Evolutionary conservation across 495 filamentous ascomycete genomes (phyloP).

Genomic region (Cladorrhinum samala): DNA sequence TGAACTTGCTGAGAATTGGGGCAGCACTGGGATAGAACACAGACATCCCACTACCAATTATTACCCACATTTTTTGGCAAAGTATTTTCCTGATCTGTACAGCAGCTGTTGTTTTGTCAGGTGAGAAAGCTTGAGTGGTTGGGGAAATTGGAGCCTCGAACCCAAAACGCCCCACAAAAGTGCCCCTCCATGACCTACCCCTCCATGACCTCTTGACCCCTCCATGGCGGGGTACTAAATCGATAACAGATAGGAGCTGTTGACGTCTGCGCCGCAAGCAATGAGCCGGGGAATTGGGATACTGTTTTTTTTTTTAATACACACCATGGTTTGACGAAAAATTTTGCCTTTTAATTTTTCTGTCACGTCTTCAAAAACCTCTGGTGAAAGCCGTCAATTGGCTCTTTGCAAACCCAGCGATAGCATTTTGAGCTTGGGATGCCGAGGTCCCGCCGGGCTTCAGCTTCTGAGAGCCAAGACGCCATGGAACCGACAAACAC

Average conservation of each 20-base stretch:
- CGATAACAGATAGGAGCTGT: not conserved
- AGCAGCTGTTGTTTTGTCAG: too few relatives aligned
- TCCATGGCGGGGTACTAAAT: constrained; percentile 1
- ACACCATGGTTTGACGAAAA: too few relatives aligned
- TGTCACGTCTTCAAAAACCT: not conserved
- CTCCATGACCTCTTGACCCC: not conserved
- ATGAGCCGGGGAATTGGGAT: not conserved
- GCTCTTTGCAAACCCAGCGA: too few relatives aligned
- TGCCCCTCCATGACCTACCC: constrained; percentile 4
- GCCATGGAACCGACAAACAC: not conserved
- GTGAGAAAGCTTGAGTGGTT: not conserved
- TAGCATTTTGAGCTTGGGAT: not conserved
- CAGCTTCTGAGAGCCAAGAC: not conserved
- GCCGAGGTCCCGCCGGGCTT: constrained; percentile 1
- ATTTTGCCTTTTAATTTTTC: too few relatives aligned
- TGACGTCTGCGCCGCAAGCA: not conserved
- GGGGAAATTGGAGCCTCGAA: not conserved
- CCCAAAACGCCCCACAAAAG: not conserved
- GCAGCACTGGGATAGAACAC: too few relatives aligned
- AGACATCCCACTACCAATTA: too few relatives aligned
- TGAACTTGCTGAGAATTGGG: too few relatives aligned
- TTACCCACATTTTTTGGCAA: too few relatives aligned
- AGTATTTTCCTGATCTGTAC: too few relatives aligned
- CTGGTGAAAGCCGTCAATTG: not conserved
- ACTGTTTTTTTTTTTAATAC: too few relatives aligned